Conservation (phyloP, 2,329 filamentous ascomycete species). For the Didymella glomerata region DNA sequence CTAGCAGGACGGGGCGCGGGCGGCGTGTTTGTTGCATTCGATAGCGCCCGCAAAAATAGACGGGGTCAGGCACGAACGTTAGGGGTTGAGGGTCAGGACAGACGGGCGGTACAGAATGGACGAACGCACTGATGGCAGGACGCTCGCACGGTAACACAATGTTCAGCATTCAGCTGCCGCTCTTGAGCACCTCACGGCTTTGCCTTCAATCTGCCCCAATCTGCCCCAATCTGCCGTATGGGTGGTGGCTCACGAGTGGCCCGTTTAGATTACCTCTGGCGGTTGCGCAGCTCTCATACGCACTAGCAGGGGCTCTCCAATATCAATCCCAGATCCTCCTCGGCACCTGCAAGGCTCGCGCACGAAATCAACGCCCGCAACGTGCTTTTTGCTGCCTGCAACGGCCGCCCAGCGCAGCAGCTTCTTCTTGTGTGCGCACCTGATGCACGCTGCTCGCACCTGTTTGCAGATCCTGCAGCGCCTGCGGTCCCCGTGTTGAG, state of each 20-base stretch:
- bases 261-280: slow-evolving; percentile 14
- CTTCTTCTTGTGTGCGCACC: slow-evolving; percentile 2
- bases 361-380: slow-evolving; percentile 6
- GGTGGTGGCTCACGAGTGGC: slow-evolving; percentile 8
- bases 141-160: neutral
- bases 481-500: slow-evolving; percentile 1
- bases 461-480: slow-evolving; percentile 8
- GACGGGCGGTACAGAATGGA: too few species aligned
- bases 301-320: slow-evolving; percentile 20
- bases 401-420: slow-evolving; percentile 7
- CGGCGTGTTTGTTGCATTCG: slow-evolving; percentile 23
- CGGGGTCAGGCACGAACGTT: slow-evolving; percentile 14
- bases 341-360: slow-evolving; percentile 7
- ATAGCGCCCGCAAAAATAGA: slow-evolving; percentile 25
- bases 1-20: slow-evolving; percentile 1
- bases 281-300: slow-evolving; percentile 17
- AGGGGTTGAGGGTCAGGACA: neutral
- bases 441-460: slow-evolving; percentile 6
- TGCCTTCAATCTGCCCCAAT: neutral
- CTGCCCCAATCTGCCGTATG: slow-evolving; percentile 12
- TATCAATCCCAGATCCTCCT: slow-evolving; percentile 5
- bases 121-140: neutral
- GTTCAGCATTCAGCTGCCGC: neutral
- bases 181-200: slow-evolving; percentile 9
- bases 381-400: slow-evolving; percentile 5